Percentiles rank a stretch among this genome's conserved stretches.
Evolutionary conservation across 768 basidiomycete species (phyloP).

Genomic region (Holtermanniella nyarrowii): DNA sequence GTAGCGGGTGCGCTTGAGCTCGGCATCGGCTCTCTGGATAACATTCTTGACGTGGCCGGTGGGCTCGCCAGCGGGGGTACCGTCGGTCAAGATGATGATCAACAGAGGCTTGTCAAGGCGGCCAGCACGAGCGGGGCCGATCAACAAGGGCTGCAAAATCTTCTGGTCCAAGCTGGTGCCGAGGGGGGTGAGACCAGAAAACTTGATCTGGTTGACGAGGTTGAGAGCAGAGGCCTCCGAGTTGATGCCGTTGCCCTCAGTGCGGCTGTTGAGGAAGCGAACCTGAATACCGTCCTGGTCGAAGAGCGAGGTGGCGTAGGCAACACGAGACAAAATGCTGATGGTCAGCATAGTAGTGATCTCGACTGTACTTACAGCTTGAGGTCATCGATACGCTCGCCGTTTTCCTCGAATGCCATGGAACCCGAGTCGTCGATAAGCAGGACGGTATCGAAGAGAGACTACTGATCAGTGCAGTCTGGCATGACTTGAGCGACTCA

Average conservation of each 20-base stretch:
- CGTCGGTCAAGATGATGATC: conserved; percentile 38
- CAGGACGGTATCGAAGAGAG: conserved; percentile 42
- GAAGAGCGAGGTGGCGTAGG: conserved; percentile 41
- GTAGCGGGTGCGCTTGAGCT: conserved; percentile 34
- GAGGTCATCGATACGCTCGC: conserved; percentile 44
- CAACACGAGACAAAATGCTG: conserved; percentile 39
- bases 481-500: background rate
- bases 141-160: conserved; percentile 42
- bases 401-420: conserved; percentile 42
- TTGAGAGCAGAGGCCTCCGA: conserved; percentile 35
- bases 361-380: conserved; percentile 32
- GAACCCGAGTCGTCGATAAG: conserved; percentile 38
- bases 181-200: conserved; percentile 35
- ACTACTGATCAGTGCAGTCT: background rate
- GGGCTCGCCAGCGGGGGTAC: conserved; percentile 34
- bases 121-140: conserved; percentile 37
- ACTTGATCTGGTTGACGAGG: conserved; percentile 42
- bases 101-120: conserved; percentile 43
- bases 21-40: conserved; percentile 31
- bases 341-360: conserved; percentile 4
- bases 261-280: conserved; percentile 42
- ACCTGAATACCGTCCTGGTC: conserved; percentile 44
- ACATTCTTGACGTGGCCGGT: conserved; percentile 37
- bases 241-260: conserved; percentile 42
- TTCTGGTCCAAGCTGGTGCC: conserved; percentile 41